Conservation (phyloP, 805 yeast genomes). For the Wickerhamiella nectarea region DNA sequence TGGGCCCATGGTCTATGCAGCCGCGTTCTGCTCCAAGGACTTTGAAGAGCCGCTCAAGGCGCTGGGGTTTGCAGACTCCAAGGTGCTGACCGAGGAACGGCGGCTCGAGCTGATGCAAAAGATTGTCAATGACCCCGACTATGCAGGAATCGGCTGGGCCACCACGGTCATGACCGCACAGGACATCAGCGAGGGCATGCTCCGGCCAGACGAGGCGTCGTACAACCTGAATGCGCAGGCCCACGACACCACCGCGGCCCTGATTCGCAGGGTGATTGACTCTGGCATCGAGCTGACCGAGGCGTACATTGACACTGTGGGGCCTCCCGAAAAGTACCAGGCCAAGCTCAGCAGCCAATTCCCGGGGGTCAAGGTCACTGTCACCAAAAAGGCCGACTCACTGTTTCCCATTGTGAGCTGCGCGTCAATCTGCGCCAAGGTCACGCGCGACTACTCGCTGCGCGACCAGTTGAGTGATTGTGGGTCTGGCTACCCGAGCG, state of each 20-base stretch:
- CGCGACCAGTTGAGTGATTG: conserved; percentile 29
- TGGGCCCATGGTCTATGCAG: conserved; percentile 96
- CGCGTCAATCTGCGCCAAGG: conserved; percentile 93
- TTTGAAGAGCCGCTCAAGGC: conserved; percentile 38
- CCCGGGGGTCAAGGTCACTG: conserved; percentile 60
- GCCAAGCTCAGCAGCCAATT: conserved; percentile 55
- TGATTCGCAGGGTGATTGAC: conserved; percentile 52
- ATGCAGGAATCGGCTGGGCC: conserved; percentile 66
- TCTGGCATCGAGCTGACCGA: conserved; percentile 52
- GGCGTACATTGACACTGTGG: conserved; percentile 89
- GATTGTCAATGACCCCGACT: conserved; percentile 38
- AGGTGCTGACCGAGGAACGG: conserved; percentile 59
- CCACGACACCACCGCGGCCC: conserved; percentile 77
- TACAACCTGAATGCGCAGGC: conserved; percentile 90
- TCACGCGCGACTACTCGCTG: conserved; percentile 68
- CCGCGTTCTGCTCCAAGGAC: conserved; percentile 55
- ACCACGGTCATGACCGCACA: conserved; percentile 72
- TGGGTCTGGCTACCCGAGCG: conserved; percentile 95
- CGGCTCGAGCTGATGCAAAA: conserved; percentile 48
- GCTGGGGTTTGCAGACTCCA: conserved; percentile 88
- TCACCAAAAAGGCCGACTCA: conserved; percentile 91
- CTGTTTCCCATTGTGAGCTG: conserved; percentile 83
- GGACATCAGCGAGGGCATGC: conserved; percentile 84
- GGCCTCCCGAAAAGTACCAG: conserved; percentile 81
- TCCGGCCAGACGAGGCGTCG: conserved; percentile 40